These are phyloP conservation scores for Candida maesae DNA, from an alignment of 805 yeast genomes.

Conservation along the genomic window DNA sequence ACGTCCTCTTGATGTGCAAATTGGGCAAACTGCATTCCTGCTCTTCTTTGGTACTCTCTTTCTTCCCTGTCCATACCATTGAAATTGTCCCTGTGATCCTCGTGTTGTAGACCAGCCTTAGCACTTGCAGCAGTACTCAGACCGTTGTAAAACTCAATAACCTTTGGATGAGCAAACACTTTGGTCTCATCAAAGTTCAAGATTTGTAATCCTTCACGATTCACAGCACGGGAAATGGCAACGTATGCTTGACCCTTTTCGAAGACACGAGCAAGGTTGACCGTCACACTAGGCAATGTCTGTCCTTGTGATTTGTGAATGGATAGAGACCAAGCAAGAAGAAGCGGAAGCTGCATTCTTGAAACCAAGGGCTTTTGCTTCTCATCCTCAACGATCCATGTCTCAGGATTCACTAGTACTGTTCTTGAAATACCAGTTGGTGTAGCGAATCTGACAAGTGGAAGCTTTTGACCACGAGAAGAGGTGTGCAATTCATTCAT, in stretches of 20 bases:
- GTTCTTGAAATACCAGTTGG: conserved; percentile 71
- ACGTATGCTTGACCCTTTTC: conserved; percentile 97
- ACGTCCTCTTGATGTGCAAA: not conserved
- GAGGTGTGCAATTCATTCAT: conserved; percentile 39
- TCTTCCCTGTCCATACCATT: not conserved
- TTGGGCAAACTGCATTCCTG: not conserved
- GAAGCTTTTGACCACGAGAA: conserved; percentile 51
- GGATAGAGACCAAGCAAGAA: conserved; percentile 95
- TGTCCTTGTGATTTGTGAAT: conserved; percentile 97
- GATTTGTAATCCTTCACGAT: conserved; percentile 79
- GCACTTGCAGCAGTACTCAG: conserved; percentile 33
- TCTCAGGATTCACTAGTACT: conserved; percentile 78
- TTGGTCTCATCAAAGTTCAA: conserved; percentile 60
- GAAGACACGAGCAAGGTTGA: conserved; percentile 71
- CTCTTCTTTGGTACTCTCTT: not conserved
- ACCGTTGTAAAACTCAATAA: conserved; percentile 60
- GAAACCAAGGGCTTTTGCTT: conserved; percentile 62
- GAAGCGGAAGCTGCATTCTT: conserved; percentile 77
- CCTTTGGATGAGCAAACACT: conserved; percentile 69
- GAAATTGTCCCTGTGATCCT: no score
- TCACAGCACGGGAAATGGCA: conserved; percentile 86
- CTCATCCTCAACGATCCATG: conserved; percentile 78
- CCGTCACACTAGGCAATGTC: conserved; percentile 70
- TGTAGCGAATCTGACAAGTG: conserved; percentile 72
- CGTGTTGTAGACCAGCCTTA: not conserved